These are phyloP conservation scores for Boletales sp. DNA, from an alignment of 768 basidiomycete species.

Conservation along the genomic window DNA sequence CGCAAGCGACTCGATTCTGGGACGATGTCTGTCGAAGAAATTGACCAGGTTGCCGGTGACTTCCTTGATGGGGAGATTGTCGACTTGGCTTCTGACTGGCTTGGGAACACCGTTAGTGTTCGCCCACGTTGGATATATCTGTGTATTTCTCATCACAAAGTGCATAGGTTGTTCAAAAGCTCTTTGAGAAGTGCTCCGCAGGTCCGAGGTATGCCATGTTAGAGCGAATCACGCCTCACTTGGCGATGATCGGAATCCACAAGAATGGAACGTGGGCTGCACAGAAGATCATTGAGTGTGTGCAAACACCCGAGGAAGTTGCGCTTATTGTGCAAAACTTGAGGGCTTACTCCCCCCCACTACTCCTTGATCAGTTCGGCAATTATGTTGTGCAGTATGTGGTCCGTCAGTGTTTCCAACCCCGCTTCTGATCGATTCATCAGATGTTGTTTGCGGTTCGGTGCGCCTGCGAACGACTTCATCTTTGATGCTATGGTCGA, in stretches of 20 bases:
- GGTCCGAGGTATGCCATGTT: constrained; percentile 83
- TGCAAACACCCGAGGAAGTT: constrained; percentile 83
- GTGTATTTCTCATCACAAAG: constrained; percentile 3
- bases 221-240: constrained; percentile 87
- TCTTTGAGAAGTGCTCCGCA: constrained; percentile 87
- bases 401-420: neutral
- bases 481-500: constrained; percentile 98
- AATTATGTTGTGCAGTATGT: constrained; percentile 91
- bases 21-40: constrained; percentile 76
- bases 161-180: constrained; percentile 85
- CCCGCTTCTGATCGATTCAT: constrained; percentile 5
- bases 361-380: constrained; percentile 91
- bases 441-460: constrained; percentile 89
- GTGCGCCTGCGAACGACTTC: constrained; percentile 86
- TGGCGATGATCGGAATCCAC: constrained; percentile 98
- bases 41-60: constrained; percentile 86
- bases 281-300: constrained; percentile 98
- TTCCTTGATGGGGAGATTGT: constrained; percentile 94
- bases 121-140: neutral
- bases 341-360: constrained; percentile 86
- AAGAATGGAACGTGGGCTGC: constrained; percentile 99
- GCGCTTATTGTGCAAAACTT: constrained; percentile 81
- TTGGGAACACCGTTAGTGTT: constrained; percentile 75
- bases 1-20: constrained; percentile 93
- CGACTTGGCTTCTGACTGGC: constrained; percentile 95